phyloP scores from a whole-genome alignment of 164 flowering plant species.

The Liquidambar formosana region DNA sequence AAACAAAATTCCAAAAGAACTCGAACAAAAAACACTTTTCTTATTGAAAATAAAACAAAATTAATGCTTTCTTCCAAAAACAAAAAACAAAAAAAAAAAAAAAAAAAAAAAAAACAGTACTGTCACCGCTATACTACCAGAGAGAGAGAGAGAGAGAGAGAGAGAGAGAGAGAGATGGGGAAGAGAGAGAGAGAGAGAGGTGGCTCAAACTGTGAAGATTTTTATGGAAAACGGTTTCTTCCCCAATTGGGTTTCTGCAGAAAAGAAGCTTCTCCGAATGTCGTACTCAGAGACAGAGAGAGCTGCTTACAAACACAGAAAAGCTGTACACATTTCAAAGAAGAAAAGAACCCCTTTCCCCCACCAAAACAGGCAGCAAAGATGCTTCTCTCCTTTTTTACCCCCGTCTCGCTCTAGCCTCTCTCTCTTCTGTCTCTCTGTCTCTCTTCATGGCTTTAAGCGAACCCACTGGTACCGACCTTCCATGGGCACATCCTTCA shows the following conservation, averaged over 20 bases:
- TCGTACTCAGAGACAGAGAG: not conserved
- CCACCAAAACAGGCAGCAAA: not conserved
- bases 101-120: not conserved
- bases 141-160: not conserved
- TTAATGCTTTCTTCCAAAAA: not conserved
- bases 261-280: not conserved
- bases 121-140: not conserved
- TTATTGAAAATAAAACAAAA: not conserved
- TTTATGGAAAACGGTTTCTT: not conserved
- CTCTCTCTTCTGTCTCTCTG: not conserved
- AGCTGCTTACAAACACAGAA: not conserved
- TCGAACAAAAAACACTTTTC: slow-evolving; percentile 22
- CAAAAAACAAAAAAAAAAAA: not conserved
- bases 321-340: not conserved
- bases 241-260: not conserved
- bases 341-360: not conserved
- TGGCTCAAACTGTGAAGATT: not conserved
- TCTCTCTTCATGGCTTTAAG: slow-evolving; percentile 40
- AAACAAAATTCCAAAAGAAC: slow-evolving; percentile 13
- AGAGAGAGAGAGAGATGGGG: not conserved
- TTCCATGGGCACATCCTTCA: slow-evolving; percentile 61
- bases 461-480: slow-evolving; percentile 80
- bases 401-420: not conserved
- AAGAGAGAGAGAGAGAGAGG: not conserved
- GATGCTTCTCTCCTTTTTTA: not conserved